Percentiles rank a stretch among this genome's conserved stretches.
These are phyloP conservation scores for Poronia punctata DNA, from an alignment of 495 filamentous ascomycete genomes.

Conservation along the genomic window DNA sequence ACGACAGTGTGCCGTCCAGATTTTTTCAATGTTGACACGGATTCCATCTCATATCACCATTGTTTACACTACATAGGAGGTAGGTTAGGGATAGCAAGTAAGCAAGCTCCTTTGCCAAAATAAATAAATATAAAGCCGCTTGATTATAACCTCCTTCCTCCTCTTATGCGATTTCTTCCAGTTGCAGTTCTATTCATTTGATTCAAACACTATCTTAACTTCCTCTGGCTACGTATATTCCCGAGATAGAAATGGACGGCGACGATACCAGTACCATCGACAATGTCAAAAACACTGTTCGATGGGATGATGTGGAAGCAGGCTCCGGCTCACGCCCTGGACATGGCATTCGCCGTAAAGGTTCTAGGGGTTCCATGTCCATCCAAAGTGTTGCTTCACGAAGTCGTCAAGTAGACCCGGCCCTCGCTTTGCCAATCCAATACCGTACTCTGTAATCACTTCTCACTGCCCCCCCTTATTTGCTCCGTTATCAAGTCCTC, in stretches of 20 bases:
- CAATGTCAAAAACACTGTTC: constrained; percentile 21
- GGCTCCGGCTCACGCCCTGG: constrained; percentile 4
- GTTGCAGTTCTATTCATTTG: neutral
- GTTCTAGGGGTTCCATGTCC: constrained; percentile 31
- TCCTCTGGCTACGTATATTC: neutral
- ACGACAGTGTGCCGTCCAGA: neutral
- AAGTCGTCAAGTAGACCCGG: constrained; percentile 34
- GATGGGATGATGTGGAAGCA: constrained; percentile 28
- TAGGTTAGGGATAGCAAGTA: too few species aligned
- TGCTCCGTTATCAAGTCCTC: neutral
- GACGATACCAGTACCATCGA: constrained; percentile 19
- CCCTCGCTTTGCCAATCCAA: constrained; percentile 44
- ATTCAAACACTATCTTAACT: neutral
- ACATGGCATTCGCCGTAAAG: constrained; percentile 19
- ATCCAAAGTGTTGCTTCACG: constrained; percentile 29
- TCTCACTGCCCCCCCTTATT: neutral
- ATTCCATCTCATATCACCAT: too few species aligned
- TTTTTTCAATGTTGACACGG: too few species aligned
- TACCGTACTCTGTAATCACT: constrained; percentile 43
- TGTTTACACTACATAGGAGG: too few species aligned
- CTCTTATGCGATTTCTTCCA: neutral
- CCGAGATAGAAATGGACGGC: constrained; percentile 3
- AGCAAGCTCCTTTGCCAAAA: too few species aligned
- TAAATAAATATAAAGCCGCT: too few species aligned
- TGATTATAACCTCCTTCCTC: too few species aligned